Evolutionary conservation across 2,329 filamentous ascomycete genomes (phyloP), one percentile per base, ranked within the genome.

Genomic region (Hirsutella rhossiliensis): DNA sequence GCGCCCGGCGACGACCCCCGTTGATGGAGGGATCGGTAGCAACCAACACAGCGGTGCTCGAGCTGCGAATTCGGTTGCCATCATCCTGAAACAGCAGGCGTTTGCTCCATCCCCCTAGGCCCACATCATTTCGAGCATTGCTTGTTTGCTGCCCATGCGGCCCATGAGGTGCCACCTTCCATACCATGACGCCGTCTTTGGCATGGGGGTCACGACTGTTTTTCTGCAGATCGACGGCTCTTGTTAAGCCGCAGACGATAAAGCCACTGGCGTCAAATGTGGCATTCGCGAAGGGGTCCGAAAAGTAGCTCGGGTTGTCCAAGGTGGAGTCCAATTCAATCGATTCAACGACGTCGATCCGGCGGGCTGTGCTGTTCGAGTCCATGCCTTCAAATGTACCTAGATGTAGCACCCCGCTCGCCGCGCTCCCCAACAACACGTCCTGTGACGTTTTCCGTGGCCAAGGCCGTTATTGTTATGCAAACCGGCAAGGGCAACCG

Each of bases 281-380:
- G 0, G 50, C 47, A 0, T 61, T 62, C 1, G 66, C 60, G 38
- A 71, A 78, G 0, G 72, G 68, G 42, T 82, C 78, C 0, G 54
- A 45, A 51, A 75, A 82, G 56, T 72, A 81, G 50, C 56, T 69
- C 0, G 77, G 76, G 47, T 82, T 82, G 50, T 82, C 77, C 12
- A 73, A 58, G 3, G 63, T 51, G 1, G 63, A 62, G 31, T 72
- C 67, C 3, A 76, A 47, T 1, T 61, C 47, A 15, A 79, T 48
- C 0, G 57, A 55, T 3, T 73, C 67, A 9, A 57, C 49, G 6
- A 79, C 44, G 2, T 46, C 3, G 5, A 62, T 51, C 11, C 30
- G 11, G 15, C 17, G 8, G 37, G 15, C 49, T 46, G 6, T 49
- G 46, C 5, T 48, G 47, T 4, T 51, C 43, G 1, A 4, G 11